These are phyloP conservation scores for Posidonia oceanica DNA, from an alignment of 116 monocot species.

Conservation along the genomic window DNA sequence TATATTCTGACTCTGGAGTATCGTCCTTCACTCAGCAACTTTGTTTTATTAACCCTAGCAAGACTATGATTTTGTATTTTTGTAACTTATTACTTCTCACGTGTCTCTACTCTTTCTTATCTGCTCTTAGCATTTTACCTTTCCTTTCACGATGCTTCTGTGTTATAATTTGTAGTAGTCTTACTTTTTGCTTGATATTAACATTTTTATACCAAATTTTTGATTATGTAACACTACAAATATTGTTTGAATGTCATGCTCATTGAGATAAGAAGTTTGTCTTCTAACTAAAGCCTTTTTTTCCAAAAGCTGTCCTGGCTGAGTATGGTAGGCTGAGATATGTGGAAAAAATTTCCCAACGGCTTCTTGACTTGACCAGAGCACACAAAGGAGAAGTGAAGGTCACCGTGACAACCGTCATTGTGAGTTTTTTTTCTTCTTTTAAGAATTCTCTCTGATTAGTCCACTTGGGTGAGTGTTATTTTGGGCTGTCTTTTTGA, in stretches of 20 bases:
- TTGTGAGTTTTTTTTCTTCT: slow-evolving; percentile 43
- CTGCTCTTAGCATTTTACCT: background rate
- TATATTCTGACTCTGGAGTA: no score
- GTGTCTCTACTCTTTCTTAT: background rate
- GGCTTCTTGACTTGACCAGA: slow-evolving; percentile 79
- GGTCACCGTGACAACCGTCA: slow-evolving; percentile 67
- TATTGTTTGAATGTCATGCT: background rate
- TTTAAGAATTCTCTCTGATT: no score
- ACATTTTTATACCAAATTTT: background rate
- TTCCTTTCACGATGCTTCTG: background rate
- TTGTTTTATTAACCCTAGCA: no score
- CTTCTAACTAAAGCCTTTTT: background rate
- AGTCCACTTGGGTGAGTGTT: no score
- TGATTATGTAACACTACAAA: background rate
- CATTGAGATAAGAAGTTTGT: background rate
- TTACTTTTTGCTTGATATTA: background rate
- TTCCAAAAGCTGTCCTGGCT: slow-evolving; percentile 66
- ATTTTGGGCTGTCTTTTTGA: no score
- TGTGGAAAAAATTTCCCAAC: slow-evolving; percentile 61
- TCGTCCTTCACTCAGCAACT: no score
- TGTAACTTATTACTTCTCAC: no score
- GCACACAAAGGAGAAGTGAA: slow-evolving; percentile 80
- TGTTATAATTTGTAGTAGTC: background rate
- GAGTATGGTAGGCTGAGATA: slow-evolving; percentile 79
- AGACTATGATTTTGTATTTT: no score